Evolutionary conservation across 2,329 filamentous ascomycete genomes (phyloP).

Genomic region (Talaromyces sp.): DNA sequence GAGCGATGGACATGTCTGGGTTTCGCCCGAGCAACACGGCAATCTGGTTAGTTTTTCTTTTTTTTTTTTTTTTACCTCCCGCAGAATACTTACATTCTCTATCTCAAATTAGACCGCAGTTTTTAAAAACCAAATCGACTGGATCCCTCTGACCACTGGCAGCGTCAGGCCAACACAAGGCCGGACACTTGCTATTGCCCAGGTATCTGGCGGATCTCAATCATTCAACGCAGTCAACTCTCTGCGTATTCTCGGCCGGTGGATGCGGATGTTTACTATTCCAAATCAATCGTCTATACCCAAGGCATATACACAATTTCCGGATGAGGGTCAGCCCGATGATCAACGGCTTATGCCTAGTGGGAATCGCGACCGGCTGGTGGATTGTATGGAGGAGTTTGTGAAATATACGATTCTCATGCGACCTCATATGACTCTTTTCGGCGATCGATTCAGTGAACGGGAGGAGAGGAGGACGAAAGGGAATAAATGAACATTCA

Average conservation of each 20-base stretch:
- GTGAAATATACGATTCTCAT: slow-evolving; percentile 65
- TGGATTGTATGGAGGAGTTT: slow-evolving; percentile 66
- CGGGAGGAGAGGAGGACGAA: slow-evolving; percentile 27
- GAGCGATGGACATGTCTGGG: slow-evolving; percentile 64
- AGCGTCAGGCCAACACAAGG: slow-evolving; percentile 63
- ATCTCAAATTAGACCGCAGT: slow-evolving; percentile 48
- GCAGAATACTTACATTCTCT: not conserved
- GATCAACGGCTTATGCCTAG: slow-evolving; percentile 51
- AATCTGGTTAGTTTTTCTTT: slow-evolving; percentile 45
- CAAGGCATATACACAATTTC: slow-evolving; percentile 59
- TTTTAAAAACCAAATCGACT: slow-evolving; percentile 68
- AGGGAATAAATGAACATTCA: no score
- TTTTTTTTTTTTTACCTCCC: no score
- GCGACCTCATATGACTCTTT: slow-evolving; percentile 56
- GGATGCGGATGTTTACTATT: slow-evolving; percentile 66
- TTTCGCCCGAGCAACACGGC: slow-evolving; percentile 63
- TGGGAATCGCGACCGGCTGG: slow-evolving; percentile 54
- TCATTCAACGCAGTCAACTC: slow-evolving; percentile 64
- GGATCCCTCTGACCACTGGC: slow-evolving; percentile 60
- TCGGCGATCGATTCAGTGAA: slow-evolving; percentile 61
- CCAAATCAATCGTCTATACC: slow-evolving; percentile 63
- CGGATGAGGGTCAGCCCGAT: slow-evolving; percentile 41
- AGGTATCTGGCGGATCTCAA: slow-evolving; percentile 61
- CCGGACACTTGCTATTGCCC: slow-evolving; percentile 57
- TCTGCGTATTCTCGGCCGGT: slow-evolving; percentile 60